These are phyloP conservation scores for Trichoderma koningii DNA, from an alignment of 2,329 filamentous ascomycete species.

Conservation along the genomic window DNA sequence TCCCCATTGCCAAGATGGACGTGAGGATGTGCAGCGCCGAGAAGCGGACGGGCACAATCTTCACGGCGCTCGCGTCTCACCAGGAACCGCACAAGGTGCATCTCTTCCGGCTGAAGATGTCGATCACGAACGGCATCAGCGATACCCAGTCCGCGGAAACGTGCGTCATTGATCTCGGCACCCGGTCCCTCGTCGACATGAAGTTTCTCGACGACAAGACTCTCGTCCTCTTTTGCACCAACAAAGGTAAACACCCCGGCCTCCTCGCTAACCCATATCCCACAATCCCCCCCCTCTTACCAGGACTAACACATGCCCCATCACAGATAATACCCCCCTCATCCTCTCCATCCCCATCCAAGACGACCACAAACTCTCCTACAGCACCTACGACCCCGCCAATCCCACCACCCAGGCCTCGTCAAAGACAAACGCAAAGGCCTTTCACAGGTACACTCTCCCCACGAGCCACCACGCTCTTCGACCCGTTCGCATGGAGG, in stretches of 20 bases:
- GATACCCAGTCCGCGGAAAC: slow-evolving; percentile 44
- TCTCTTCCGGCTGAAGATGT: slow-evolving; percentile 56
- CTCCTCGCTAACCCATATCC: not conserved
- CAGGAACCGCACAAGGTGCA: slow-evolving; percentile 49
- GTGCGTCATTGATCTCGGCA: slow-evolving; percentile 46
- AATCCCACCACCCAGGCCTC: slow-evolving; percentile 19
- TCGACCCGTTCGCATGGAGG: slow-evolving; percentile 54
- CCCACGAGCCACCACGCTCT: slow-evolving; percentile 34
- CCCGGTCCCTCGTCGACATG: slow-evolving; percentile 58
- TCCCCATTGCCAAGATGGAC: slow-evolving; percentile 55
- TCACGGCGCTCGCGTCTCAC: slow-evolving; percentile 48
- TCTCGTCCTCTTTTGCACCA: slow-evolving; percentile 60
- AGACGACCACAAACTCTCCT: slow-evolving; percentile 40
- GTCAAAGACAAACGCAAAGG: slow-evolving; percentile 26
- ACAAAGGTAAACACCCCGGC: slow-evolving; percentile 37
- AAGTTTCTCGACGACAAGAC: slow-evolving; percentile 67
- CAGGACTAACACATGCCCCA: not conserved
- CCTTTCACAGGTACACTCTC: slow-evolving; percentile 34
- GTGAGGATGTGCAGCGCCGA: slow-evolving; percentile 53
- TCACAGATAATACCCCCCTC: slow-evolving; percentile 34
- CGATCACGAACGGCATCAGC: slow-evolving; percentile 62
- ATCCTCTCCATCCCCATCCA: slow-evolving; percentile 43
- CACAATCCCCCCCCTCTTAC: not conserved
- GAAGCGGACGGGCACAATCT: slow-evolving; percentile 40
- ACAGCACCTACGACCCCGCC: slow-evolving; percentile 40